A percentile compares a stretch with the other conserved stretches of the same genome.
These are phyloP conservation scores for Pseudogymnoascus verrucosus DNA, from an alignment of 2,329 filamentous ascomycete species.

Conservation along the genomic window DNA sequence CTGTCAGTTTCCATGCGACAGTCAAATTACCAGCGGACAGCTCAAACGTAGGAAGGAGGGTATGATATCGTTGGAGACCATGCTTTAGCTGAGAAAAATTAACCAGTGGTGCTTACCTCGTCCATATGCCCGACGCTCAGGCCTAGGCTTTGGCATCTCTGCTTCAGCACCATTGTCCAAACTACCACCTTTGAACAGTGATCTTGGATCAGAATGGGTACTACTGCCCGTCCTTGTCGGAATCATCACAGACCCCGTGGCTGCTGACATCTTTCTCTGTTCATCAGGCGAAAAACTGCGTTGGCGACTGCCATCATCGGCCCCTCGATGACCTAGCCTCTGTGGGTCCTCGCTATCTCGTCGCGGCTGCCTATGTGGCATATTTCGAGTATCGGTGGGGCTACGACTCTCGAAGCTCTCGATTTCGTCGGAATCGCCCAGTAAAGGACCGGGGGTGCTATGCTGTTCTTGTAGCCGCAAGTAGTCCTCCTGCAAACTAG, in stretches of 20 bases:
- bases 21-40: conserved; percentile 43
- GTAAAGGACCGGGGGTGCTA: conserved; percentile 13
- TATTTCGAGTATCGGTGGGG: not conserved
- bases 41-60: conserved; percentile 12
- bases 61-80: not conserved
- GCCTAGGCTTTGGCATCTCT: conserved; percentile 37
- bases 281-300: not conserved
- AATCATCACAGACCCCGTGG: conserved; percentile 11
- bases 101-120: conserved; percentile 37
- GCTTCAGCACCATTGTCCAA: conserved; percentile 33
- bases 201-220: conserved; percentile 14
- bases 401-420: conserved; percentile 2
- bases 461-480: conserved; percentile 31
- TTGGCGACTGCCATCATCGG: not conserved
- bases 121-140: conserved; percentile 44
- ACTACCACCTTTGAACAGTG: not conserved
- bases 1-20: conserved; percentile 40
- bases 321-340: not conserved
- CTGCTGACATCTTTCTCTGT: conserved; percentile 11
- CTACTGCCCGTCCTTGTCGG: conserved; percentile 14
- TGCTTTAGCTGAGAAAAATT: not conserved
- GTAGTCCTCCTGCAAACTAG: conserved; percentile 39
- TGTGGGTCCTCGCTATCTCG: conserved; percentile 2
- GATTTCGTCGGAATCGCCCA: conserved; percentile 11
- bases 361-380: not conserved